Conservation (phyloP, 139 green algal species). For the Coelastrella sp. region DNA sequence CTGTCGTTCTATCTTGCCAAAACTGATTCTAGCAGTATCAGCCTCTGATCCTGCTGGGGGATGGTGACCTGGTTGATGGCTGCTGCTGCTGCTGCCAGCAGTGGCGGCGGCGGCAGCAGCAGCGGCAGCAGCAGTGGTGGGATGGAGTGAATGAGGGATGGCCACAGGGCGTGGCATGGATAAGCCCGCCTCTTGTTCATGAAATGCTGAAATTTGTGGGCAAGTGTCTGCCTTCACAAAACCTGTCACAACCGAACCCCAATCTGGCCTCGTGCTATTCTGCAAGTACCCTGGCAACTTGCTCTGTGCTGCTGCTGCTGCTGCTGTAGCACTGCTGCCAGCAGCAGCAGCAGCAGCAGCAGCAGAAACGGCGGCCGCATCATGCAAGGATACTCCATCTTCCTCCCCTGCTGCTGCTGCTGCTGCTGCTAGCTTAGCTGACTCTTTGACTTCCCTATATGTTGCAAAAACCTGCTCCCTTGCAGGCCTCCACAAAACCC, state of each 20-base stretch:
- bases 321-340: constrained; percentile 1
- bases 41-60: constrained; percentile 7
- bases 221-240: constrained; percentile 13
- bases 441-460: neutral
- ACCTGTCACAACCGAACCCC: neutral
- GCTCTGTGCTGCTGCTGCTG: neutral
- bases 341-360: neutral
- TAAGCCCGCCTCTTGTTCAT: neutral
- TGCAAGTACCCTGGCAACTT: neutral
- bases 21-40: neutral
- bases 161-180: neutral
- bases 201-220: neutral
- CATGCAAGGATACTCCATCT: neutral
- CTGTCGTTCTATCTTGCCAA: neutral
- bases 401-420: neutral
- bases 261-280: neutral
- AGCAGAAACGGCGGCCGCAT: neutral
- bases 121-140: constrained; percentile 3
- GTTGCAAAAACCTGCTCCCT: neutral
- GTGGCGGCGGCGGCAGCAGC: neutral
- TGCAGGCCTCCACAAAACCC: neutral
- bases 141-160: neutral
- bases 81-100: neutral
- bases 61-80: neutral
- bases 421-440: constrained; percentile 19